These are phyloP conservation scores for Polytrichum formosum DNA, from an alignment of 225 moss, liverwort and hornwort genomes.

Conservation along the genomic window DNA sequence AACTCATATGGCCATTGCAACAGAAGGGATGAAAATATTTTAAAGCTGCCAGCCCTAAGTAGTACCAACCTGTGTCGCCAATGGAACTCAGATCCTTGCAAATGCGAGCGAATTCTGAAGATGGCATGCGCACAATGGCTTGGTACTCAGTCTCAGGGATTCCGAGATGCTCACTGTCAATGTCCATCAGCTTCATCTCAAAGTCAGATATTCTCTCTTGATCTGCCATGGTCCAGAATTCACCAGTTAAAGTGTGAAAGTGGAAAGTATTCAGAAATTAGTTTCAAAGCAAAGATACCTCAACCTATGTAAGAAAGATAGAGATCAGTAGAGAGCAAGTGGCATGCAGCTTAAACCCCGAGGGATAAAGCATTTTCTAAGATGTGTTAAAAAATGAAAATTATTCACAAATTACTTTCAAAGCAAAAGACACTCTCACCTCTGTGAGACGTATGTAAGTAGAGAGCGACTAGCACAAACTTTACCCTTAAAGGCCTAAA, in stretches of 20 bases:
- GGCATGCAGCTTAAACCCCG: too few species aligned
- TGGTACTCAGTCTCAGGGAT: slow-evolving; percentile 90
- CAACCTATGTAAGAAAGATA: too few species aligned
- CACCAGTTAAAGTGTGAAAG: not conserved
- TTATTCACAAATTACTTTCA: too few species aligned
- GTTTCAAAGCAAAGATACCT: too few species aligned
- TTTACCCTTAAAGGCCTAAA: too few species aligned
- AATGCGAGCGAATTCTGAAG: slow-evolving; percentile 78
- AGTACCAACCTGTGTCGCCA: slow-evolving; percentile 80
- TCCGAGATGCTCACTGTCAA: slow-evolving; percentile 95
- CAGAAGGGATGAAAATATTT: not conserved
- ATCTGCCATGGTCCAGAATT: slow-evolving; percentile 26
- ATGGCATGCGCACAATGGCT: slow-evolving; percentile 87
- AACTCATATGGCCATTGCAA: too few species aligned
- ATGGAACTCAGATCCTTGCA: slow-evolving; percentile 92
- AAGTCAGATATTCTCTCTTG: slow-evolving; percentile 95
- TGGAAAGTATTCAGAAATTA: not conserved
- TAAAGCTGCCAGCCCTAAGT: not conserved
- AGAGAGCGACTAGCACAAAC: too few species aligned
- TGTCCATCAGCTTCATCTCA: slow-evolving; percentile 99
- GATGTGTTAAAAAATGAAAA: too few species aligned
- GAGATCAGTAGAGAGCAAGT: too few species aligned
- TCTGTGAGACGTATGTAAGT: too few species aligned
- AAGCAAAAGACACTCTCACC: too few species aligned
- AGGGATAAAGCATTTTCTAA: too few species aligned